phyloP scores from a whole-genome alignment of 108 stramenopile species.

The Skeletonema costatum region DNA sequence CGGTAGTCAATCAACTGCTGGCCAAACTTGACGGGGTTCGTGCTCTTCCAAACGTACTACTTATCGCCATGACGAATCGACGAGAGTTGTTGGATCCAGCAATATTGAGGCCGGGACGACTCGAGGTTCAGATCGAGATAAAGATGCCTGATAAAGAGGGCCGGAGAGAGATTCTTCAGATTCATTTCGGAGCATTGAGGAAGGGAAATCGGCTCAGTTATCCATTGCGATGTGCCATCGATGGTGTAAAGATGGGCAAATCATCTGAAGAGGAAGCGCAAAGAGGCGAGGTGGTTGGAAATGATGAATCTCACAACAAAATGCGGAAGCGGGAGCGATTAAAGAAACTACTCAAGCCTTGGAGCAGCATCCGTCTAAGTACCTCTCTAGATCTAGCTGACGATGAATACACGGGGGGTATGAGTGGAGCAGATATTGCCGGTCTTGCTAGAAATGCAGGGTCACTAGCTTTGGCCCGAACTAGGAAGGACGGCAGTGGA shows the following conservation, averaged over 20 bases:
- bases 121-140: constrained; percentile 87
- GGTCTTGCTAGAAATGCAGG: constrained; percentile 90
- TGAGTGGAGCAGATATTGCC: constrained; percentile 91
- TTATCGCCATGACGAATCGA: constrained; percentile 89
- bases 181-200: constrained; percentile 76
- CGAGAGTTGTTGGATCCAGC: constrained; percentile 82
- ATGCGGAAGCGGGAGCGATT: constrained; percentile 10
- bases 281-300: constrained; percentile 10
- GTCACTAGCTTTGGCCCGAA: constrained; percentile 72
- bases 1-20: constrained; percentile 82
- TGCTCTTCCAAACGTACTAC: constrained; percentile 71
- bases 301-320: constrained; percentile 32
- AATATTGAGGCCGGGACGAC: constrained; percentile 76
- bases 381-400: constrained; percentile 61
- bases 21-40: constrained; percentile 86
- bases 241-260: constrained; percentile 48
- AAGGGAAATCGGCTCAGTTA: constrained; percentile 63
- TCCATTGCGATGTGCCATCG: constrained; percentile 77
- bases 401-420: constrained; percentile 63
- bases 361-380: neutral
- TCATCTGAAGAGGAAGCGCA: neutral
- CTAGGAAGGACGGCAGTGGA: constrained; percentile 67
- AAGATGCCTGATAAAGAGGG: constrained; percentile 58
- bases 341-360: neutral
- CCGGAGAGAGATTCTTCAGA: constrained; percentile 62